These are phyloP conservation scores for Rhododendron griersonianum DNA, from an alignment of 148 eudicot species.

Conservation along the genomic window DNA sequence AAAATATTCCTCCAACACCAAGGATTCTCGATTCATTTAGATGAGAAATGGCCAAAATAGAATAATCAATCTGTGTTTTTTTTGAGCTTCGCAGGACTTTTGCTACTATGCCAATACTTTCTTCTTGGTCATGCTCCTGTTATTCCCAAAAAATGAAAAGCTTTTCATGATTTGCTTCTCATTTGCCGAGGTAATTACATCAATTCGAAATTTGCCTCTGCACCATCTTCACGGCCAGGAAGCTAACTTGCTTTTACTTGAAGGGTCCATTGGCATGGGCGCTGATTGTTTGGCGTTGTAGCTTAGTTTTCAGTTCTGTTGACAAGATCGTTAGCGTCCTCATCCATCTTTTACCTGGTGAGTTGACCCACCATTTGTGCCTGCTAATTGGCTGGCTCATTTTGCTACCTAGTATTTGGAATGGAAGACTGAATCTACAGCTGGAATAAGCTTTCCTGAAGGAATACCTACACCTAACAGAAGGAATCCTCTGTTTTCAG, in stretches of 20 bases:
- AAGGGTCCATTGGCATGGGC: slow-evolving; percentile 99
- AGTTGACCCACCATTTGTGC: slow-evolving; percentile 18
- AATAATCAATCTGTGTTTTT: neutral
- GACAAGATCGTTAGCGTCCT: slow-evolving; percentile 97
- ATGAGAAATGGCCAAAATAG: neutral
- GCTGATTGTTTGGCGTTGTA: slow-evolving; percentile 91
- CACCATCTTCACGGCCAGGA: neutral
- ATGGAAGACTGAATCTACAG: neutral
- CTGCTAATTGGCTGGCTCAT: neutral
- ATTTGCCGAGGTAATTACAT: slow-evolving; percentile 77
- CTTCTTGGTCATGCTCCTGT: slow-evolving; percentile 74
- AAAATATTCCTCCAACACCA: neutral
- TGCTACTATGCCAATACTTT: slow-evolving; percentile 98
- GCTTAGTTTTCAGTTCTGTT: slow-evolving; percentile 88
- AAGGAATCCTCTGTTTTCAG: slow-evolving; percentile 31
- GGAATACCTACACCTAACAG: neutral
- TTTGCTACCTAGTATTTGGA: too few relatives aligned
- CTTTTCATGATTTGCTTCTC: slow-evolving; percentile 98
- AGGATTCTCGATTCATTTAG: neutral
- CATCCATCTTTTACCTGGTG: slow-evolving; percentile 94
- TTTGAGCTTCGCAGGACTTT: slow-evolving; percentile 65
- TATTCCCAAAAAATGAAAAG: slow-evolving; percentile 81
- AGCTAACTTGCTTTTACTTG: slow-evolving; percentile 5
- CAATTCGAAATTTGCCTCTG: neutral
- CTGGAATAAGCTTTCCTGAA: too few relatives aligned